Conservation (phyloP, 163 green algal genomes). For the Scenedesmus sp. region DNA sequence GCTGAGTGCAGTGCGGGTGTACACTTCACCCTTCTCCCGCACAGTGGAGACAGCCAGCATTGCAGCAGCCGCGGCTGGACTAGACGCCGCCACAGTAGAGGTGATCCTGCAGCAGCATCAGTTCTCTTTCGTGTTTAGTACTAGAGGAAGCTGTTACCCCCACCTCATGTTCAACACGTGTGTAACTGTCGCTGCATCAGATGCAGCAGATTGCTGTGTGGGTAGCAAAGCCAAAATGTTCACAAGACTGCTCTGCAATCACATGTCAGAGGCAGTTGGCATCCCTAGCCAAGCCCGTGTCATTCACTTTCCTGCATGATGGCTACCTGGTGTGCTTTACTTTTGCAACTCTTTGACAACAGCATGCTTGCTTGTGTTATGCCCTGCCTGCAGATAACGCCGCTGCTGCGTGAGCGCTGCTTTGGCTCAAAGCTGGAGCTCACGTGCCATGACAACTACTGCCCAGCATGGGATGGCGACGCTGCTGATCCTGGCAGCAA, state of each 20-base stretch:
- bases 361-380: background rate
- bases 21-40: slow-evolving; percentile 56
- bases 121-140: background rate
- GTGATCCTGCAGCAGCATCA: background rate
- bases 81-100: background rate
- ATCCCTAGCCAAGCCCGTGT: background rate
- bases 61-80: slow-evolving; percentile 38
- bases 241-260: background rate
- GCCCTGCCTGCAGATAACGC: slow-evolving; percentile 17
- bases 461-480: slow-evolving; percentile 56
- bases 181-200: background rate
- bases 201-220: background rate
- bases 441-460: slow-evolving; percentile 52
- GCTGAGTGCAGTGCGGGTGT: slow-evolving; percentile 2
- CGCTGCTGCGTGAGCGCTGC: slow-evolving; percentile 63
- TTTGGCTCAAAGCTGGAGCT: slow-evolving; percentile 65
- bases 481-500: slow-evolving; percentile 7
- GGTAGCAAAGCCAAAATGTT: background rate
- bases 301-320: background rate
- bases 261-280: background rate
- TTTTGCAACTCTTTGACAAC: background rate
- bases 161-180: too few relatives aligned
- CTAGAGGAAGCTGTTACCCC: too few relatives aligned
- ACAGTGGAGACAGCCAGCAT: slow-evolving; percentile 54
- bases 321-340: background rate